These are phyloP conservation scores for Cornus suecica DNA, from an alignment of 148 eudicot genomes.

Conservation along the genomic window DNA sequence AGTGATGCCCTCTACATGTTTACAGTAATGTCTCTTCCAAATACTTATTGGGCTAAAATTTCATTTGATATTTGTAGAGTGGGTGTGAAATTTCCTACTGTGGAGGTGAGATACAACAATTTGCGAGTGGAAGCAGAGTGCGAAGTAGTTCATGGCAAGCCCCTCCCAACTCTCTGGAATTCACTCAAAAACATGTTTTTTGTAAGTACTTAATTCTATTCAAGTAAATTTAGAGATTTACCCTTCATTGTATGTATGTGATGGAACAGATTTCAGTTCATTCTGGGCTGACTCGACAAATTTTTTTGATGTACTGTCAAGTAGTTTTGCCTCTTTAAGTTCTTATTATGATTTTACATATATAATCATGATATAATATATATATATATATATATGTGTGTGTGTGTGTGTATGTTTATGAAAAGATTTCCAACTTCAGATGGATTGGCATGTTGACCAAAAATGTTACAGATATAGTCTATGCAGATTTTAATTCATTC, in stretches of 20 bases:
- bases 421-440: not conserved
- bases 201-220: constrained; percentile 33
- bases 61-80: constrained; percentile 40
- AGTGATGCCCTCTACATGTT: too few species aligned
- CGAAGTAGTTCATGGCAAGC: constrained; percentile 77
- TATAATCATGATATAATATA: too few species aligned
- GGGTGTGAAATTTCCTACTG: constrained; percentile 64
- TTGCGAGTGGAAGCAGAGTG: constrained; percentile 66
- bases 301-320: too few species aligned
- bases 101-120: constrained; percentile 67
- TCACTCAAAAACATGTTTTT: constrained; percentile 53
- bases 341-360: too few species aligned
- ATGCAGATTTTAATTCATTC: too few species aligned
- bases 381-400: too few species aligned
- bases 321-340: not conserved
- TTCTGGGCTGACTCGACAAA: too few species aligned
- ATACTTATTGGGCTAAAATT: not conserved
- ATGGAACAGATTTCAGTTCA: not conserved
- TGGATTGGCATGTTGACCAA: not conserved
- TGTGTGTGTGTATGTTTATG: too few species aligned
- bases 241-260: not conserved
- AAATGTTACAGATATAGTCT: too few species aligned
- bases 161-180: constrained; percentile 91
- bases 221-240: not conserved
- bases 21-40: not conserved